These are phyloP conservation scores for Orbilia brochopaga DNA, from an alignment of 2,329 filamentous ascomycete genomes.

Conservation along the genomic window DNA sequence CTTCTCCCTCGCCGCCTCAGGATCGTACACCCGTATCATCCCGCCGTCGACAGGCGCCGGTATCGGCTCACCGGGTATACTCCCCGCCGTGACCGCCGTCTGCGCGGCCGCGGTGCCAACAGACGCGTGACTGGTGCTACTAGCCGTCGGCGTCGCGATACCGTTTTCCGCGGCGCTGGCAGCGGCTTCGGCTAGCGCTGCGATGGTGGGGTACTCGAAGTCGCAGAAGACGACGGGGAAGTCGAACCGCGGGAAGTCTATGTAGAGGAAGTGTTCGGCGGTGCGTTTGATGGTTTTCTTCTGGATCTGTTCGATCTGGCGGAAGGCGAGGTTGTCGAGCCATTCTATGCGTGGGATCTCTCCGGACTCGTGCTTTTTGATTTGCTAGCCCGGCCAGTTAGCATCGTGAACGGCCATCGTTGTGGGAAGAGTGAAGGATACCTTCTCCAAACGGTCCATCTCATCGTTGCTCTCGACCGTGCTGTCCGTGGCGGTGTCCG, in stretches of 20 bases:
- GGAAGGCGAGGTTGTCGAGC: slow-evolving; percentile 93
- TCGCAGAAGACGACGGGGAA: slow-evolving; percentile 95
- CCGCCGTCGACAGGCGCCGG: slow-evolving; percentile 61
- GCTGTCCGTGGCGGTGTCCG: slow-evolving; percentile 75
- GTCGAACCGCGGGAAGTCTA: slow-evolving; percentile 93
- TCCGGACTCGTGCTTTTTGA: slow-evolving; percentile 98
- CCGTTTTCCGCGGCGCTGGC: slow-evolving; percentile 27
- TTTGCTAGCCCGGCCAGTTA: slow-evolving; percentile 60
- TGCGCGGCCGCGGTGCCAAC: slow-evolving; percentile 53
- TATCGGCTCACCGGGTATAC: slow-evolving; percentile 42
- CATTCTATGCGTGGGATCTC: slow-evolving; percentile 92
- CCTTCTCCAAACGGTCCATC: slow-evolving; percentile 81
- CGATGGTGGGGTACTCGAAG: slow-evolving; percentile 71
- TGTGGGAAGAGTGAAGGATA: slow-evolving; percentile 8
- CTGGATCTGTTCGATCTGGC: slow-evolving; percentile 78
- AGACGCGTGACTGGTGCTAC: slow-evolving; percentile 61
- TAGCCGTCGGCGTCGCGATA: slow-evolving; percentile 52
- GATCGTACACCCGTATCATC: slow-evolving; percentile 87
- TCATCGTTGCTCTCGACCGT: slow-evolving; percentile 77
- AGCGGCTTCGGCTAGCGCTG: slow-evolving; percentile 24
- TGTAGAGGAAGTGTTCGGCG: slow-evolving; percentile 78
- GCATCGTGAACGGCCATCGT: neutral
- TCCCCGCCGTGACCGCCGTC: slow-evolving; percentile 1
- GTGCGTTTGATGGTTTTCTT: slow-evolving; percentile 57
- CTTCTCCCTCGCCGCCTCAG: slow-evolving; percentile 77